Conservation (phyloP, 805 yeast genomes). For the Hanseniaspora mollemarum region DNA sequence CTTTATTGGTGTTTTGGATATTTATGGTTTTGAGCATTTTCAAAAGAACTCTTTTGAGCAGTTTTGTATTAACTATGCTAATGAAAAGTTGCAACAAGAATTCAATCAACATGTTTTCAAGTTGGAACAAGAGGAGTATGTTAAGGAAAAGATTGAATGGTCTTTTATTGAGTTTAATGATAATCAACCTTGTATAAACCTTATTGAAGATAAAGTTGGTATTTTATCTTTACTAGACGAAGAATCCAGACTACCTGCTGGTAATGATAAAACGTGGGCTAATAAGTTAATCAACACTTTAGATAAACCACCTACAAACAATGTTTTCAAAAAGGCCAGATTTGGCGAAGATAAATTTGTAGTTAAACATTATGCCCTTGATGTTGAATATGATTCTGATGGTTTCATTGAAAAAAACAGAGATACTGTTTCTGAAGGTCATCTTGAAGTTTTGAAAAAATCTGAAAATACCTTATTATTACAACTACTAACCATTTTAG, state of each 20-base stretch:
- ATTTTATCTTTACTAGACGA: slow-evolving; percentile 81
- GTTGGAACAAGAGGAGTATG: slow-evolving; percentile 90
- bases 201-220: slow-evolving; percentile 83
- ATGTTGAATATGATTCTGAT: slow-evolving; percentile 80
- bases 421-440: slow-evolving; percentile 95
- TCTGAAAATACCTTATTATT: slow-evolving; percentile 56
- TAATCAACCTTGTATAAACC: slow-evolving; percentile 89
- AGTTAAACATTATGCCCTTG: slow-evolving; percentile 88
- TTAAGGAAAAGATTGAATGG: slow-evolving; percentile 90
- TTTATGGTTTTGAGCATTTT: slow-evolving; percentile 94
- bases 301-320: slow-evolving; percentile 61
- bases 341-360: slow-evolving; percentile 86
- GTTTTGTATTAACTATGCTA: slow-evolving; percentile 92
- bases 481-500: slow-evolving; percentile 55
- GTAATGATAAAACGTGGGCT: slow-evolving; percentile 84
- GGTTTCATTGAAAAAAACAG: slow-evolving; percentile 95
- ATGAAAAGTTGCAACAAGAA: slow-evolving; percentile 93
- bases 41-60: slow-evolving; percentile 91
- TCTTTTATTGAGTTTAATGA: slow-evolving; percentile 90
- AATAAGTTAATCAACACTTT: slow-evolving; percentile 79
- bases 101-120: slow-evolving; percentile 96
- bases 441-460: slow-evolving; percentile 66
- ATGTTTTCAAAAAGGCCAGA: slow-evolving; percentile 82
- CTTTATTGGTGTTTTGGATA: slow-evolving; percentile 93
- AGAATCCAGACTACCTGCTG: slow-evolving; percentile 89